These are phyloP conservation scores for Candida mattraensis DNA, from an alignment of 805 yeast genomes.

Conservation along the genomic window DNA sequence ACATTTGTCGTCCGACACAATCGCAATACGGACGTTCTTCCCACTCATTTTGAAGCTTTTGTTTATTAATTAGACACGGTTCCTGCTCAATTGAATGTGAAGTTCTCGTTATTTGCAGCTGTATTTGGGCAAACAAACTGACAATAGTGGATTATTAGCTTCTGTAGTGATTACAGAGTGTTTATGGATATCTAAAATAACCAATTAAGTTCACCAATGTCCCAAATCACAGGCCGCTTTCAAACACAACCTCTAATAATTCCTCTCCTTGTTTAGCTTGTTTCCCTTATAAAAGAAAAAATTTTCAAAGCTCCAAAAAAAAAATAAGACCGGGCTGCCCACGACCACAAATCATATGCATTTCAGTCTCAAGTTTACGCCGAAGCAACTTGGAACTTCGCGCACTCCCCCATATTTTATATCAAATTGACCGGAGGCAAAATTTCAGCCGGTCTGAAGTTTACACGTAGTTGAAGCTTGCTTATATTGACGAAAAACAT, in stretches of 20 bases:
- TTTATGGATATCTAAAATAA: too few relatives aligned
- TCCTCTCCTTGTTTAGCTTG: neutral
- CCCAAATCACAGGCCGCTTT: too few relatives aligned
- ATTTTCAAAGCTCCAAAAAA: neutral
- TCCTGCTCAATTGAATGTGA: too few relatives aligned
- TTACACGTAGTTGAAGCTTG: constrained; percentile 5
- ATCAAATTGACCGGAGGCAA: neutral
- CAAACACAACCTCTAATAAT: constrained; percentile 9
- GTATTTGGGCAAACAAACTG: too few relatives aligned
- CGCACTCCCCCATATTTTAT: constrained; percentile 6
- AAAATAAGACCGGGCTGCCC: neutral
- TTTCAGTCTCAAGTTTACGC: too few relatives aligned
- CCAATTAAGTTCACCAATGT: too few relatives aligned
- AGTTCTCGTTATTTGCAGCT: too few relatives aligned
- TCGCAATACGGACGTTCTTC: constrained; percentile 82
- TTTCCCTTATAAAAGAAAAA: neutral
- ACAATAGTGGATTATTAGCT: too few relatives aligned
- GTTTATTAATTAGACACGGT: too few relatives aligned
- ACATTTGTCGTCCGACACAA: constrained; percentile 91
- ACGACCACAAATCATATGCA: too few relatives aligned
- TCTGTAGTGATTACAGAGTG: too few relatives aligned
- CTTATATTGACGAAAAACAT: constrained; percentile 7
- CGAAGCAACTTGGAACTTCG: too few relatives aligned
- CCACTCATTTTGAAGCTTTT: constrained; percentile 36
- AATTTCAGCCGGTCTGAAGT: constrained; percentile 1